phyloP scores from a whole-genome alignment of 192 early-diverging fungal genomes.

The Hyaloraphidium curvatum region DNA sequence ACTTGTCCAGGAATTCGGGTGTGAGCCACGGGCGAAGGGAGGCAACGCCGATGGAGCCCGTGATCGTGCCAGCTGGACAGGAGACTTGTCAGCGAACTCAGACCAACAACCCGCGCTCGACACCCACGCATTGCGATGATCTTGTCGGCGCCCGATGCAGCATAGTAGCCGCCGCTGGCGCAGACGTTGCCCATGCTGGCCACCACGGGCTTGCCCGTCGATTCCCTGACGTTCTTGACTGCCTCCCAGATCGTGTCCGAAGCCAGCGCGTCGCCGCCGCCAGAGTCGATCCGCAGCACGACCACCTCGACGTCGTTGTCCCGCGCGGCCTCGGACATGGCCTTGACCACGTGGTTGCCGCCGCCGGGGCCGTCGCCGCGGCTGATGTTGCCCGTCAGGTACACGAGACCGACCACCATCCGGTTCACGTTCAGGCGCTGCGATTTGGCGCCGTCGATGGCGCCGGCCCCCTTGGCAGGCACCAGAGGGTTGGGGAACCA shows the following conservation, averaged over 20 bases:
- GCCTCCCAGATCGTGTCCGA: conserved; percentile 46
- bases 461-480: neutral
- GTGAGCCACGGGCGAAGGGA: conserved; percentile 30
- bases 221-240: conserved; percentile 26
- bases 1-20: conserved; percentile 27
- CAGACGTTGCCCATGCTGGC: conserved; percentile 37
- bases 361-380: conserved; percentile 22
- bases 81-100: no score
- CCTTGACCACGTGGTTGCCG: conserved; percentile 21
- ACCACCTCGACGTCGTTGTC: conserved; percentile 32
- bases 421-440: neutral
- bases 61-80: conserved; percentile 46
- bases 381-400: conserved; percentile 34
- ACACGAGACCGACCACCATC: conserved; percentile 40
- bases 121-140: conserved; percentile 43
- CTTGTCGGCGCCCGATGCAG: conserved; percentile 8
- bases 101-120: no score
- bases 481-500: neutral
- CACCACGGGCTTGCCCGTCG: conserved; percentile 39
- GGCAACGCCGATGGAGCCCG: conserved; percentile 56
- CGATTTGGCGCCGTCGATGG: conserved; percentile 2
- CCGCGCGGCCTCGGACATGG: conserved; percentile 29
- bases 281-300: conserved; percentile 49
- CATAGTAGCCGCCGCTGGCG: conserved; percentile 13
- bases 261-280: conserved; percentile 44